A percentile compares a stretch with the other conserved stretches of the same genome.
These are phyloP conservation scores for Penicillium sp. DNA, from an alignment of 2,329 filamentous ascomycete species.

Conservation along the genomic window DNA sequence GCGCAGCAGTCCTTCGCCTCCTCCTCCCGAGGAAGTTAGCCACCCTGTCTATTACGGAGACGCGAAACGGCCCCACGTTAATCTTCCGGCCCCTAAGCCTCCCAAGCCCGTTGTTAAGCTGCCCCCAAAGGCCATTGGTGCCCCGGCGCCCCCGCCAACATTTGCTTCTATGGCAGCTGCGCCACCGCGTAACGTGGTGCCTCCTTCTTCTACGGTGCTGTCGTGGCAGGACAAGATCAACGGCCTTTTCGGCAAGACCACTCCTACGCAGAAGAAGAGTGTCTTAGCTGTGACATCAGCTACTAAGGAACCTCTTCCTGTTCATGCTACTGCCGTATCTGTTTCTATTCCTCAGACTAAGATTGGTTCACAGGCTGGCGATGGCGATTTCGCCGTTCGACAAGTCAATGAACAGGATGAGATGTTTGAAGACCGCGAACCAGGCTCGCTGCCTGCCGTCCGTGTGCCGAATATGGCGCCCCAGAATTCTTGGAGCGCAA, in stretches of 20 bases:
- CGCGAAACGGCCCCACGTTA: constrained; percentile 54
- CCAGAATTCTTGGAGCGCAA: constrained; percentile 62
- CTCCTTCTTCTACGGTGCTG: constrained; percentile 49
- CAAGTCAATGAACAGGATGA: constrained; percentile 76
- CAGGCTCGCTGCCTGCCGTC: constrained; percentile 72
- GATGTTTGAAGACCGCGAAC: constrained; percentile 78
- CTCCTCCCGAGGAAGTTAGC: constrained; percentile 57
- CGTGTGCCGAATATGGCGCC: constrained; percentile 65
- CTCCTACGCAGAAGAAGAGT: constrained; percentile 50
- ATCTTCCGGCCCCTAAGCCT: constrained; percentile 62
- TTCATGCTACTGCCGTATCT: constrained; percentile 60
- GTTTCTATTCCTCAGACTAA: constrained; percentile 64
- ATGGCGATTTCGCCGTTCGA: constrained; percentile 57
- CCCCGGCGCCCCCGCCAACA: constrained; percentile 47
- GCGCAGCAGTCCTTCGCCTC: constrained; percentile 50
- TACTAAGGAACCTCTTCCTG: constrained; percentile 66
- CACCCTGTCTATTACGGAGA: constrained; percentile 58
- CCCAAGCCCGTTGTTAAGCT: constrained; percentile 76
- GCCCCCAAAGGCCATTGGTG: constrained; percentile 58
- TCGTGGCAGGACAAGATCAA: constrained; percentile 84
- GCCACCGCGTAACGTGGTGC: constrained; percentile 36
- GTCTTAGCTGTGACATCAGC: constrained; percentile 64
- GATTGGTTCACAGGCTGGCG: constrained; percentile 38
- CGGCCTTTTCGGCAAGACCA: constrained; percentile 67
- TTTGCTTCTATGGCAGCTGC: constrained; percentile 47